phyloP scores from a whole-genome alignment of 192 early-diverging fungal species.

The Podila epicladia region DNA sequence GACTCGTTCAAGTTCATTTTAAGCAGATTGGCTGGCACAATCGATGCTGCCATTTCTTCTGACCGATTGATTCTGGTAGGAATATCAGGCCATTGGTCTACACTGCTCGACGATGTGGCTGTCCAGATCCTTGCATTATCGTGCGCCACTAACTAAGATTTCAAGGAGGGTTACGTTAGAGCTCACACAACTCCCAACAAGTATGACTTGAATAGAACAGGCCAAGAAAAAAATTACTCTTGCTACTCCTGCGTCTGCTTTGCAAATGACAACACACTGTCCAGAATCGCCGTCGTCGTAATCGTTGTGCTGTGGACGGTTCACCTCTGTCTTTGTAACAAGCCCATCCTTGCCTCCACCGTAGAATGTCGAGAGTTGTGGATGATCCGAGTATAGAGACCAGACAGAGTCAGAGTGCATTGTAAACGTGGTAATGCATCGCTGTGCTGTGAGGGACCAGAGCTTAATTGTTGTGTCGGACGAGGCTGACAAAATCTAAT shows the following conservation, averaged over 20 bases:
- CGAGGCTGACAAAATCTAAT: slow-evolving; percentile 90
- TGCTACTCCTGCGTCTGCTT: slow-evolving; percentile 84
- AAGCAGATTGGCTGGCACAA: slow-evolving; percentile 58
- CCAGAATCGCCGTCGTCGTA: slow-evolving; percentile 62
- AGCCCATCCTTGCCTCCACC: slow-evolving; percentile 92
- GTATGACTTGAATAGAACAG: too few relatives aligned
- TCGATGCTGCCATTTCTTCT: slow-evolving; percentile 24
- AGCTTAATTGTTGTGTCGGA: slow-evolving; percentile 96
- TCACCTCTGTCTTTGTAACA: slow-evolving; percentile 83
- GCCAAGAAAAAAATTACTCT: slow-evolving; percentile 58
- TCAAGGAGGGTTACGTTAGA: background rate
- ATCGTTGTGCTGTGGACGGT: slow-evolving; percentile 46
- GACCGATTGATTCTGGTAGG: slow-evolving; percentile 63
- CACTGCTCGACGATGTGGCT: slow-evolving; percentile 81
- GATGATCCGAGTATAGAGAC: slow-evolving; percentile 88
- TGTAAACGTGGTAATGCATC: slow-evolving; percentile 89
- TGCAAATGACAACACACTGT: slow-evolving; percentile 89
- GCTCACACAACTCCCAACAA: too few relatives aligned
- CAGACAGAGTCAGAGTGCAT: slow-evolving; percentile 92
- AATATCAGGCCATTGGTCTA: slow-evolving; percentile 89
- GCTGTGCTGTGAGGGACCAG: slow-evolving; percentile 91
- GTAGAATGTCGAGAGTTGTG: slow-evolving; percentile 90
- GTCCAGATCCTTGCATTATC: slow-evolving; percentile 93
- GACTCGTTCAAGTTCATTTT: slow-evolving; percentile 55
- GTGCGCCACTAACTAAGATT: slow-evolving; percentile 76